Evolutionary conservation across 371 early-diverging fungal genomes (phyloP), one percentile per base, ranked within the genome.

Genomic region (Phascolomyces articulosus): DNA sequence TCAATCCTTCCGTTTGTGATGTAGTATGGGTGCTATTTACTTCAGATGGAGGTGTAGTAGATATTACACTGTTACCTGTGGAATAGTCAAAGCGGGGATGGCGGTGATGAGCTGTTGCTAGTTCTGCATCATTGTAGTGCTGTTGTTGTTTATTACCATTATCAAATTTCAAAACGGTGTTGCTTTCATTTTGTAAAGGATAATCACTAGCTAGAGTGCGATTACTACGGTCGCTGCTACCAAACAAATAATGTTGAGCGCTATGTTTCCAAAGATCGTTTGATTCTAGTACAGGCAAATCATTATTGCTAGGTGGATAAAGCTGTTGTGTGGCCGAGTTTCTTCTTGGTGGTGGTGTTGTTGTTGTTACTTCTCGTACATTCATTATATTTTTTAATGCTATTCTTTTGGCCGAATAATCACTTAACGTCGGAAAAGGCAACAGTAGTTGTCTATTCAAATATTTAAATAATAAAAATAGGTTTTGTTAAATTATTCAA

Each of bases 201-300:
- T 9, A 51, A 24, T 20, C 51, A n/a, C 23, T n/a, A 7, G 21
- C 16, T 16, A 6, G 15, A 47, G 47, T 13, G 16, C 16, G 34
- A 2, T 34, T 6, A 1, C 16, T 44, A n/a, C 44, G 8, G 44
- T 44, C 16, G n/a, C 16, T 44, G 16, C 6, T 44, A n/a, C 44
- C 26, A 51, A 51, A 51, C 51, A 51, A 24, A 15, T 51, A 51
- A 51, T 51, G 4, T 7, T 51, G 51, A 13, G 51, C 6, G 51
- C 51, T 51, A 24, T 51, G 23, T 51, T 51, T 51, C 51, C 51
- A 51, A 23, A 51, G n/a, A 51, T 24, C 51, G 23, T 20, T 51
- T 20, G 51, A 10, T 24, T 20, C 26, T 51, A n/a, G n/a, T n/a
- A 51, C 11, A 24, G 51, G 23, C 4, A 13, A 4, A 24, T 51